Evolutionary conservation across 495 filamentous ascomycete species (phyloP), one percentile per base, ranked within the genome.

Genomic region (Coniosporium apollinis): DNA sequence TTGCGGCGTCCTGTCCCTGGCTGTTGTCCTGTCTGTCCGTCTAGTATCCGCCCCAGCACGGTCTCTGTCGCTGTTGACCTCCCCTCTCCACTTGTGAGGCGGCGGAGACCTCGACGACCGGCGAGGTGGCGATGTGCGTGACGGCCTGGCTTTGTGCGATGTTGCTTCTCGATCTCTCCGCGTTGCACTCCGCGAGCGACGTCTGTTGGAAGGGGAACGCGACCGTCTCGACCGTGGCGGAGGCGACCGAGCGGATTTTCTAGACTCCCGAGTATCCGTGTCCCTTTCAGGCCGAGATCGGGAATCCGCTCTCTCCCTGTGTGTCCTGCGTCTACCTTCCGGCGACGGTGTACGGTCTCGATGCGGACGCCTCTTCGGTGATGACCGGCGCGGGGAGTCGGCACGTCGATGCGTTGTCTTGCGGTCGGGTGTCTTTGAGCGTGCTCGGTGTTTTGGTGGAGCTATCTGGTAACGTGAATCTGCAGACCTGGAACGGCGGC

Each of bases 401-500:
- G 44, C 46, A 19, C 43, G 37, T 21, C 30, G 20, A 6, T 4
- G 14, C 19, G 32, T 31, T 19, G 38, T 37, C 32, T 26, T 48
- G 38, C 41, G 33, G 21, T 46, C 45, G 10, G 49, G 46, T 11
- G 46, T 42, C 10, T 25, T 15, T 4, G 45, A 44, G 30, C 45
- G 30, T 38, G 33, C 37, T 19, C 49, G 21, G 30, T 11, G 34
- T 39, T 41, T 34, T 19, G 29, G 38, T 13, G 45, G 5, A 14
- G 24, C 44, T 36, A 30, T 21, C 36, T 35, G n/a, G 39, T 52
- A 51, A 19, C 39, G 42, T 26, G 50, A 45, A 33, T 54, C 48
- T 18, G 28, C 22, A 8, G 53, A 57, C n/a, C 37, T 43, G 0
- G 52, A 56, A 34, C 50, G 48, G 17, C 44, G 44, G 22, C 52